Evolutionary conservation across 163 green algal genomes (phyloP).

Genomic region (Chlorella variabilis): DNA sequence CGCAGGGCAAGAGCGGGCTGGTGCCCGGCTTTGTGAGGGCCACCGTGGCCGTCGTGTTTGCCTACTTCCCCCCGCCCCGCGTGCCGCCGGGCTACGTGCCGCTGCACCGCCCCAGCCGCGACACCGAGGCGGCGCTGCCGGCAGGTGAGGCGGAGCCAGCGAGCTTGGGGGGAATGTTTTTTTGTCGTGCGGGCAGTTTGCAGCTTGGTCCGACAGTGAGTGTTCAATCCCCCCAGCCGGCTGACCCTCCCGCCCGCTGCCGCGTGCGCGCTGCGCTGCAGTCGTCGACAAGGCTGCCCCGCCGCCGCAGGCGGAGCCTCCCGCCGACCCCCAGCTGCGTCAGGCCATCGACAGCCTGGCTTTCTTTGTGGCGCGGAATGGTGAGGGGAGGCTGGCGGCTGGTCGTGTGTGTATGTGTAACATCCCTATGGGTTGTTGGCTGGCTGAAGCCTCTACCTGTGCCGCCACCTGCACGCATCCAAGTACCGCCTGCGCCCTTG

Average conservation of each 20-base stretch:
- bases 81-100: slow-evolving; percentile 48
- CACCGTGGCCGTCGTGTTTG: neutral
- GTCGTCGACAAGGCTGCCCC: neutral
- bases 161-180: neutral
- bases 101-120: slow-evolving; percentile 13
- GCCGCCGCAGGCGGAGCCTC: slow-evolving; percentile 47
- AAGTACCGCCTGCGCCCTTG: neutral
- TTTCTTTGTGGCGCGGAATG: slow-evolving; percentile 79
- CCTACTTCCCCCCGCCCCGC: slow-evolving; percentile 41
- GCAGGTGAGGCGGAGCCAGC: neutral
- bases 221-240: no score
- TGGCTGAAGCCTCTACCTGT: no score
- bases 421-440: no score
- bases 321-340: slow-evolving; percentile 59
- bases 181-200: neutral
- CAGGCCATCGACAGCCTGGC: slow-evolving; percentile 82
- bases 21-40: slow-evolving; percentile 54
- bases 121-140: neutral
- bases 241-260: neutral
- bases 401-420: neutral
- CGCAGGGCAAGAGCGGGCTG: slow-evolving; percentile 28
- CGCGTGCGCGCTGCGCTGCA: neutral
- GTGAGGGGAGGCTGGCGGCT: slow-evolving; percentile 54
- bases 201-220: no score
- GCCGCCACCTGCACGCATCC: neutral